These are phyloP conservation scores for Gryganskiella cystojenkinii DNA, from an alignment of 192 early-diverging fungal genomes.

Conservation along the genomic window DNA sequence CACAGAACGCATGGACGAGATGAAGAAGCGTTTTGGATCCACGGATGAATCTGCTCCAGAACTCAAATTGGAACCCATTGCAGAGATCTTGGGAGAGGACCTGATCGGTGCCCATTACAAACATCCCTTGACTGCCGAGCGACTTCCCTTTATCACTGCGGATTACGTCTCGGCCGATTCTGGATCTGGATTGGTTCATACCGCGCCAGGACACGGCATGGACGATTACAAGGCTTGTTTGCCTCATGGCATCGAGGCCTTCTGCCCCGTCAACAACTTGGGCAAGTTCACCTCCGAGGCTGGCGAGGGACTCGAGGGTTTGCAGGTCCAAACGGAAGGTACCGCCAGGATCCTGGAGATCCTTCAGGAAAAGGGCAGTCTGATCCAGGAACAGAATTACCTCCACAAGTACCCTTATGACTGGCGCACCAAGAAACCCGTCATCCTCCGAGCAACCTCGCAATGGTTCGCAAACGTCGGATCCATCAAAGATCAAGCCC, in stretches of 20 bases:
- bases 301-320: slow-evolving; percentile 67
- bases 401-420: slow-evolving; percentile 86
- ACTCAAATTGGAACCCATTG: slow-evolving; percentile 12
- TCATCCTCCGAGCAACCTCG: slow-evolving; percentile 80
- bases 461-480: slow-evolving; percentile 86
- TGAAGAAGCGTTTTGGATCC: slow-evolving; percentile 22
- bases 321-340: slow-evolving; percentile 67
- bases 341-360: slow-evolving; percentile 63
- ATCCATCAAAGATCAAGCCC: slow-evolving; percentile 61
- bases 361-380: slow-evolving; percentile 37
- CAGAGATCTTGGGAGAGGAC: slow-evolving; percentile 52
- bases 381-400: slow-evolving; percentile 64
- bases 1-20: slow-evolving; percentile 39
- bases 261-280: slow-evolving; percentile 75
- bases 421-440: slow-evolving; percentile 85
- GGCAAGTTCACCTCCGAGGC: slow-evolving; percentile 75
- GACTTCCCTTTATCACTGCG: slow-evolving; percentile 67
- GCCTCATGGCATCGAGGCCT: slow-evolving; percentile 62
- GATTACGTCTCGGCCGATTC: slow-evolving; percentile 76
- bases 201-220: slow-evolving; percentile 84
- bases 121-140: slow-evolving; percentile 60
- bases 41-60: neutral
- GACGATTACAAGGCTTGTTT: slow-evolving; percentile 79
- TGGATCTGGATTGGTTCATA: slow-evolving; percentile 80
- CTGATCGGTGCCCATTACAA: slow-evolving; percentile 67